A percentile compares a stretch with the other conserved stretches of the same genome.
phyloP scores from a whole-genome alignment of 169 alveolate species.

The Plasmodium coatneyi region DNA sequence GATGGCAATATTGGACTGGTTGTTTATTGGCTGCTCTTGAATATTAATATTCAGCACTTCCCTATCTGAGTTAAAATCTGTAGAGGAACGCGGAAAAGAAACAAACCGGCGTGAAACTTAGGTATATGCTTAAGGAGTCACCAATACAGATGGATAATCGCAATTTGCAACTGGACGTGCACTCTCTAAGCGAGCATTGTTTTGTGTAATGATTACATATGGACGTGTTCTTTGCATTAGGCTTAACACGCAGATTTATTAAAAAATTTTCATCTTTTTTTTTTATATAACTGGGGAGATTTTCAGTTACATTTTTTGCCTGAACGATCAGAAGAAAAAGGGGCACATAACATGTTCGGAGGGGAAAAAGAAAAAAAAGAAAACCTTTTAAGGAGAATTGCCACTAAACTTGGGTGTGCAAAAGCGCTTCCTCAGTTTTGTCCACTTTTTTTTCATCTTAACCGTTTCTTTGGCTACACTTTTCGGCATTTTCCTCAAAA shows the following conservation, averaged over 20 bases:
- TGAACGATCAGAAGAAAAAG: conserved; percentile 2
- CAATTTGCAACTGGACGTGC: not conserved
- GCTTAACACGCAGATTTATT: conserved; percentile 68
- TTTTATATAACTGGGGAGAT: conserved; percentile 55
- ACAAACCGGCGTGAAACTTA: not conserved
- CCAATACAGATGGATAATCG: not conserved
- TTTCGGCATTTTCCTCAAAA: conserved; percentile 59
- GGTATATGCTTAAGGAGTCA: not conserved
- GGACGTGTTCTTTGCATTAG: conserved; percentile 52
- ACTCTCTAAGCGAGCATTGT: not conserved
- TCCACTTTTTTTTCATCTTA: conserved; percentile 3
- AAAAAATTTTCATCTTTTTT: conserved; percentile 55
- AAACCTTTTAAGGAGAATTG: not conserved
- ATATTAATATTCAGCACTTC: conserved; percentile 86
- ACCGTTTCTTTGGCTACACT: conserved; percentile 44
- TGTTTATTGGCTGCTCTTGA: conserved; percentile 92
- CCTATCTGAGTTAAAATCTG: conserved; percentile 74
- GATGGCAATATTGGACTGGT: conserved; percentile 90
- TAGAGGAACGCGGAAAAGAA: not conserved
- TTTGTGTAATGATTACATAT: conserved; percentile 37
- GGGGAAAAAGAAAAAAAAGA: not conserved
- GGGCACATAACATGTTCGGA: not conserved
- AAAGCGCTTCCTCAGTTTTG: not conserved
- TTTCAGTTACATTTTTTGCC: conserved; percentile 31
- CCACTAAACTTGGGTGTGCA: not conserved